phyloP scores from a whole-genome alignment of 495 filamentous ascomycete species.

The Penicillium bialowiezense region DNA sequence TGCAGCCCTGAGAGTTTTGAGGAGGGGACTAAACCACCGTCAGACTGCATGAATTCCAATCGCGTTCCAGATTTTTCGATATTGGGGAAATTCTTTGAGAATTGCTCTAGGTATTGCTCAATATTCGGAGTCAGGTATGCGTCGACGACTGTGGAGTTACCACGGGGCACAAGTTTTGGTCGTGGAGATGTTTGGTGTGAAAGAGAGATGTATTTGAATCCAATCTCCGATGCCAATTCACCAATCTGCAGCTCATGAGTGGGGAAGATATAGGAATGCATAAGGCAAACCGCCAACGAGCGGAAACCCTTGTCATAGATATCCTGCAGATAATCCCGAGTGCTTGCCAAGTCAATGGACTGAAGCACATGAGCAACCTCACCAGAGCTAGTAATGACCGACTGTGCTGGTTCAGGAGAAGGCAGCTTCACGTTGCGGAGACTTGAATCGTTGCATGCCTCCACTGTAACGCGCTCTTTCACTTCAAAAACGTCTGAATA shows the following conservation, averaged over 20 bases:
- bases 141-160: constrained; percentile 11
- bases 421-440: constrained; percentile 36
- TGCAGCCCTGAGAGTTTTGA: constrained; percentile 70
- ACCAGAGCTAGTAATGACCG: constrained; percentile 53
- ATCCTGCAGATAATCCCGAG: constrained; percentile 51
- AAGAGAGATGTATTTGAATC: constrained; percentile 64
- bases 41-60: constrained; percentile 86
- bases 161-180: constrained; percentile 60
- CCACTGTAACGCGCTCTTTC: constrained; percentile 17
- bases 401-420: constrained; percentile 1
- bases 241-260: constrained; percentile 70
- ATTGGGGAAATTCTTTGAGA: constrained; percentile 53
- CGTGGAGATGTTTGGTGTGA: constrained; percentile 56
- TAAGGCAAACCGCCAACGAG: constrained; percentile 74
- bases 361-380: constrained; percentile 68
- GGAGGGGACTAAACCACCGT: constrained; percentile 77
- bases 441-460: constrained; percentile 11
- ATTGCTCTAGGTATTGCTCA: constrained; percentile 8
- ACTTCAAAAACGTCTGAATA: constrained; percentile 14
- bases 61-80: constrained; percentile 43
- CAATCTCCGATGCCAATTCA: constrained; percentile 65
- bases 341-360: constrained; percentile 46
- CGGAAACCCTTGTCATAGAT: constrained; percentile 61
- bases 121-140: constrained; percentile 15
- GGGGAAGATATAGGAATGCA: constrained; percentile 81